Evolutionary conservation across 2,329 filamentous ascomycete species (phyloP), one percentile per base, ranked within the genome.

Genomic region (Fusarium vanettenii): DNA sequence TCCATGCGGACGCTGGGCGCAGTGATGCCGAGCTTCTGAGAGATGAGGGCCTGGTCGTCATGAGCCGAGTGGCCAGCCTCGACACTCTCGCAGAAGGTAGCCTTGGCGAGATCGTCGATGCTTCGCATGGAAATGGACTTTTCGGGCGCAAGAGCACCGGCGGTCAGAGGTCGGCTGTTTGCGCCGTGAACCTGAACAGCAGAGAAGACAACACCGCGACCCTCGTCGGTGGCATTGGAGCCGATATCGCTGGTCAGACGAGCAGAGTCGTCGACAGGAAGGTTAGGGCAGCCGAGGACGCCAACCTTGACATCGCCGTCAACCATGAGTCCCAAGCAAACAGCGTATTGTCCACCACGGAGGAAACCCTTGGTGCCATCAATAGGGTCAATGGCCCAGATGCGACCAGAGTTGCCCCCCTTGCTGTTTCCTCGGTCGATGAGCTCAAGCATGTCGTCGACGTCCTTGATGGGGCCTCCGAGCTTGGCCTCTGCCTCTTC

Each of bases 281-380:
- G 91, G 85, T 99, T 99, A 29, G 97, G 97, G 85, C 96, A 98
- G 72, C 95, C 97, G 67, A 99, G 90, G 55, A 98, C 97, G 76
- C 97, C 97, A 71, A 98, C 94, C 82, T 95, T 95, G 79, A 98
- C 95, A 78, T 97, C 91, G 63, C 96, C 97, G 80, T 98, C 95
- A 31, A 97, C 94, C 86, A 99, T 93, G 78, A 99, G 88, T 39
- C 91, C 97, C 6, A 99, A 89, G 82, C 96, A 98, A 64, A 99
- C 95, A 65, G 97, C 97, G 82, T 99, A 99, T 86, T 99, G 97
- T 43, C 95, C 97, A 63, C 97, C 97, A 72, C 97, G 91, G 70
- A 99, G 87, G 86, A 99, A 99, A 33, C 97, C 97, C 86, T 98
- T 98, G 64, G 97, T 99, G 76, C 97, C 97, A 84, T 99, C 97